Percentiles rank a stretch among this genome's conserved stretches.
phyloP scores from a whole-genome alignment of 2,329 filamentous ascomycete species.

The Aspergillus cejpii region DNA sequence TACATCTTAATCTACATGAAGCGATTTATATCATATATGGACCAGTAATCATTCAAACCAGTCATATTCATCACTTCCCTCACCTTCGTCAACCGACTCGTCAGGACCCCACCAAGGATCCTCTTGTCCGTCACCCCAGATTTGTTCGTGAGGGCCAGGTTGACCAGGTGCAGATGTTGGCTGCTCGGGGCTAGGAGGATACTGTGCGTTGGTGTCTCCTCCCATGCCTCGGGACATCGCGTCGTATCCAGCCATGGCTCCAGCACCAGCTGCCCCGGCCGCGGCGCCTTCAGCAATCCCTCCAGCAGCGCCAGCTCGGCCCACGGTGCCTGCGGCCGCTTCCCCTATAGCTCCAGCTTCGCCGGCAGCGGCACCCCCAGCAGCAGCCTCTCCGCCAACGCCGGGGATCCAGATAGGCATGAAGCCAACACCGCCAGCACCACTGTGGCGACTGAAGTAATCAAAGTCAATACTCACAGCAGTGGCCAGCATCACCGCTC shows the following conservation, averaged over 20 bases:
- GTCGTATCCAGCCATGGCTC: conserved; percentile 57
- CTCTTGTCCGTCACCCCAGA: conserved; percentile 22
- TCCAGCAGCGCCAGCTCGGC: conserved; percentile 38
- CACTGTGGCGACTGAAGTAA: conserved; percentile 58
- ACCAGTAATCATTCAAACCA: conserved; percentile 23
- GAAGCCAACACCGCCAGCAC: conserved; percentile 42
- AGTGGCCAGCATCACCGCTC: conserved; percentile 60
- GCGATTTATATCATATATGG: neutral
- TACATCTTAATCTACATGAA: neutral
- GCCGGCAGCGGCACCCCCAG: conserved; percentile 35
- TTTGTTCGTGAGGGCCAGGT: conserved; percentile 20
- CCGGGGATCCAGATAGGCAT: conserved; percentile 50
- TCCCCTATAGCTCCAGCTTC: conserved; percentile 34
- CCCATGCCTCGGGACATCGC: conserved; percentile 52
- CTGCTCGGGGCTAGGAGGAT: conserved; percentile 13
- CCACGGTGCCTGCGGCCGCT: conserved; percentile 32
- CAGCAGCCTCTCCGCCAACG: conserved; percentile 37
- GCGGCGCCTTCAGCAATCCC: conserved; percentile 35
- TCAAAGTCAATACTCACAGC: conserved; percentile 61
- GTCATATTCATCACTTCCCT: conserved; percentile 22
- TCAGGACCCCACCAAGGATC: conserved; percentile 12
- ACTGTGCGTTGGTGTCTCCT: conserved; percentile 20
- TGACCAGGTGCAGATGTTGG: conserved; percentile 11
- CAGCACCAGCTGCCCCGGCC: conserved; percentile 49
- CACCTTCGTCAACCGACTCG: conserved; percentile 15